phyloP scores from a whole-genome alignment of 257 asterid species.

The Nicotiana benthamiana region DNA sequence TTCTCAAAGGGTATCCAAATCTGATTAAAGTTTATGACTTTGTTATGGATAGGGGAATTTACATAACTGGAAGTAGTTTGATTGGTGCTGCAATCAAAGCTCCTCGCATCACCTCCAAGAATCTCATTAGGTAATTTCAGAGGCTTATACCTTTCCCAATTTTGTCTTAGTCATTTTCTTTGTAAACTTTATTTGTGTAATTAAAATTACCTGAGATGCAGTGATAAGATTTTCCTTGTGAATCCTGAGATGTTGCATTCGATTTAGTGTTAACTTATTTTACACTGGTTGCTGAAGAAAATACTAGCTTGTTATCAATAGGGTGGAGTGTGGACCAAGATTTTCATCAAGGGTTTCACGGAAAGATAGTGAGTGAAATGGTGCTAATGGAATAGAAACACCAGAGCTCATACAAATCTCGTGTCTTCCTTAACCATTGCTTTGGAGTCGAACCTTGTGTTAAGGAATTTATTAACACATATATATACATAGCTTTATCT shows the following conservation, averaged over 20 bases:
- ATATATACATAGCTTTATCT: neutral
- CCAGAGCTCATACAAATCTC: neutral
- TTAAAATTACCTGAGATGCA: neutral
- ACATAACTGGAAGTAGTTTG: constrained; percentile 21
- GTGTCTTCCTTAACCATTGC: neutral
- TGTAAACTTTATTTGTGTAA: neutral
- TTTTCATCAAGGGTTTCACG: neutral
- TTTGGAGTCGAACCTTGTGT: neutral
- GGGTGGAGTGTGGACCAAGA: neutral
- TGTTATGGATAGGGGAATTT: constrained; percentile 11
- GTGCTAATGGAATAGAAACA: neutral
- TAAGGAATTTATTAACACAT: neutral
- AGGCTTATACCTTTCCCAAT: neutral
- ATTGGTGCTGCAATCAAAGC: constrained; percentile 19
- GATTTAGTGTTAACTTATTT: neutral
- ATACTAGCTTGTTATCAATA: neutral
- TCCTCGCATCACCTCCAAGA: constrained; percentile 21
- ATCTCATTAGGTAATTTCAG: constrained; percentile 14
- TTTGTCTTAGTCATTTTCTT: neutral
- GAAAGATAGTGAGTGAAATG: neutral
- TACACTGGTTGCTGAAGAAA: neutral
- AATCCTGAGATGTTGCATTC: neutral
- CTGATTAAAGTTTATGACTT: neutral
- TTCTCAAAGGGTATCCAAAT: neutral
- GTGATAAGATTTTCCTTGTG: neutral